Percentiles rank a stretch among this genome's conserved stretches.
Conservation (phyloP, 2,329 filamentous ascomycete genomes). For the Exophiala dermatitidis region DNA sequence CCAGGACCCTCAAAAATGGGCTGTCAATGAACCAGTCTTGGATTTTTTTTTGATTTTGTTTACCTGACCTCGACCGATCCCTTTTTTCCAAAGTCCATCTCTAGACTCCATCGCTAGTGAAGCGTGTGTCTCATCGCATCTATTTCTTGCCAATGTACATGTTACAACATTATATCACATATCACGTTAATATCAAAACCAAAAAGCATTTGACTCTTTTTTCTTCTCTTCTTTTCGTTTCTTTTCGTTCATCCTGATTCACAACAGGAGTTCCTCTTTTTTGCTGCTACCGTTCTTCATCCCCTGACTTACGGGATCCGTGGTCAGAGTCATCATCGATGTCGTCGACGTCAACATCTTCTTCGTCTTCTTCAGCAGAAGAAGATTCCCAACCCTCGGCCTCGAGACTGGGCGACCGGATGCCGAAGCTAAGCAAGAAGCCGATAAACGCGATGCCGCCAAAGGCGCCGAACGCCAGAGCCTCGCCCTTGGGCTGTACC, state of each 20-base stretch:
- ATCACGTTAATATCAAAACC: neutral
- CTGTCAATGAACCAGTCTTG: no score
- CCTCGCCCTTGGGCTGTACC: slow-evolving; percentile 72
- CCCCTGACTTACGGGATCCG: slow-evolving; percentile 35
- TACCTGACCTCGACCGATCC: no score
- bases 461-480: slow-evolving; percentile 79
- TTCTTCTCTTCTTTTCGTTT: neutral
- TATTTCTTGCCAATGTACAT: no score
- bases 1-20: no score
- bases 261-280: no score
- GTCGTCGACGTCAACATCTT: slow-evolving; percentile 4
- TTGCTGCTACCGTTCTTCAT: slow-evolving; percentile 33
- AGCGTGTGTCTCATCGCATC: no score
- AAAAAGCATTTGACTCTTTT: neutral
- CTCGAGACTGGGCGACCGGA: slow-evolving; percentile 57
- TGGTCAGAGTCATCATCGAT: slow-evolving; percentile 33
- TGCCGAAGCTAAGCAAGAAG: slow-evolving; percentile 71
- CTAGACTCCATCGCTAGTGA: no score
- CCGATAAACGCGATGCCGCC: slow-evolving; percentile 74
- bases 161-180: no score
- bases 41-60: no score
- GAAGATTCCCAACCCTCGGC: slow-evolving; percentile 47
- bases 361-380: slow-evolving; percentile 30
- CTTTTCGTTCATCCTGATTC: neutral
- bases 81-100: no score